Conservation (phyloP, 306 rosid species). For the Leucaena leucocephala region DNA sequence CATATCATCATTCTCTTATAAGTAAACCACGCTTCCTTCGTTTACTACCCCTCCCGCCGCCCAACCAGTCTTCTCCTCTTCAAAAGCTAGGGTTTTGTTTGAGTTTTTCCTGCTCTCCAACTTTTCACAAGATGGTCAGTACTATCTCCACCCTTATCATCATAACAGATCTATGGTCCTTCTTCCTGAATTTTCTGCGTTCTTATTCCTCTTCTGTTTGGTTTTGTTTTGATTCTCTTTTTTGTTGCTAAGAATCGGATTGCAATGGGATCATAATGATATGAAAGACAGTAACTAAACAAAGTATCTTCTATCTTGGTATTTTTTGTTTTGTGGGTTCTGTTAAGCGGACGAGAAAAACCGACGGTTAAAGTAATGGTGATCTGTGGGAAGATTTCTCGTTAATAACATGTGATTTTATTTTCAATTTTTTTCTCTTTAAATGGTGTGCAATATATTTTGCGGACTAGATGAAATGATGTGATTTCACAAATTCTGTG, state of each 20-base stretch:
- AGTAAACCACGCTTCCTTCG: background rate
- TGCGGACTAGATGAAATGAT: background rate
- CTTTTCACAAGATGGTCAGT: slow-evolving; percentile 36
- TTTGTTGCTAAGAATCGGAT: background rate
- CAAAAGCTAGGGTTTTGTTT: slow-evolving; percentile 6
- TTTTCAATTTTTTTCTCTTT: too few species aligned
- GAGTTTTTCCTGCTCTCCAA: background rate
- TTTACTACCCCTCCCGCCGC: background rate
- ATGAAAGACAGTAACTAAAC: background rate
- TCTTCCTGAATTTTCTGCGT: background rate
- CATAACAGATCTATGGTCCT: background rate
- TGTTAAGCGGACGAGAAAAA: background rate
- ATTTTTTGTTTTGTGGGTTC: background rate
- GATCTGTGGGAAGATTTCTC: background rate
- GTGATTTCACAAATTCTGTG: background rate
- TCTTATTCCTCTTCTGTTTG: background rate
- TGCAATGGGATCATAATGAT: background rate
- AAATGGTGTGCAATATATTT: background rate
- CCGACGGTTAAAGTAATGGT: background rate
- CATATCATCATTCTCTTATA: background rate
- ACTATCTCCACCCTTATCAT: background rate
- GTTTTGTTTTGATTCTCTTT: background rate
- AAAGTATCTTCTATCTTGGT: background rate
- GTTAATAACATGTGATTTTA: background rate
- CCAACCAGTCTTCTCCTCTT: background rate